Conservation (phyloP, 805 yeast species). For the Yarrowia divulgata region DNA sequence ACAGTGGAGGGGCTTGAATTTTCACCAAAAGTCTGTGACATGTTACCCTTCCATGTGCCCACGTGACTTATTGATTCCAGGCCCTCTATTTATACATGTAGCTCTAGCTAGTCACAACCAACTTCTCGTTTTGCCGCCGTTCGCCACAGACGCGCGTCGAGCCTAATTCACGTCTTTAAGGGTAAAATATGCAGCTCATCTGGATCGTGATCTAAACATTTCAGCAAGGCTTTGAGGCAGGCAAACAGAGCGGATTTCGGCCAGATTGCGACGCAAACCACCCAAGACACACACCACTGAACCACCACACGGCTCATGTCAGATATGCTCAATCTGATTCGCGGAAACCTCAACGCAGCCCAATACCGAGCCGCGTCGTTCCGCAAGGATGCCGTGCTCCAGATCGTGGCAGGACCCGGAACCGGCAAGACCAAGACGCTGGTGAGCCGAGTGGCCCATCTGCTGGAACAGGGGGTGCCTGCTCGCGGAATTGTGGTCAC, state of each 20-base stretch:
- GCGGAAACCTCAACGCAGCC: slow-evolving; percentile 50
- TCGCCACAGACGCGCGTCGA: slow-evolving; percentile 1
- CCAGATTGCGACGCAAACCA: background rate
- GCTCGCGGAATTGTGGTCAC: slow-evolving; percentile 80
- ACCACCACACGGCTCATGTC: background rate
- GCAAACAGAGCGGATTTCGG: slow-evolving; percentile 1
- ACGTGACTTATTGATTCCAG: no score
- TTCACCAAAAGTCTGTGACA: no score
- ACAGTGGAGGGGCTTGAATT: no score
- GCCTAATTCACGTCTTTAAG: slow-evolving; percentile 6
- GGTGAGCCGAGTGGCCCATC: slow-evolving; percentile 76
- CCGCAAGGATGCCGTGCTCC: slow-evolving; percentile 55
- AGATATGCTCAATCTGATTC: slow-evolving; percentile 7
- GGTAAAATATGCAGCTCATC: background rate
- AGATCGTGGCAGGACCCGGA: slow-evolving; percentile 71
- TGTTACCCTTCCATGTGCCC: no score
- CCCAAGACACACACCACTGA: background rate
- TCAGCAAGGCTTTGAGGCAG: background rate
- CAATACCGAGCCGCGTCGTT: slow-evolving; percentile 58
- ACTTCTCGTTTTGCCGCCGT: no score
- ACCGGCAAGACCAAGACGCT: slow-evolving; percentile 85
- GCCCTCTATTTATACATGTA: no score
- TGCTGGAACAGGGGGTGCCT: slow-evolving; percentile 58
- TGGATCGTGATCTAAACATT: slow-evolving; percentile 5
- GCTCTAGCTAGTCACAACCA: no score